Evolutionary conservation across 441 rosid species (phyloP), one percentile per base, ranked within the genome.

Genomic region (Euphorbia schlechtendalii): DNA sequence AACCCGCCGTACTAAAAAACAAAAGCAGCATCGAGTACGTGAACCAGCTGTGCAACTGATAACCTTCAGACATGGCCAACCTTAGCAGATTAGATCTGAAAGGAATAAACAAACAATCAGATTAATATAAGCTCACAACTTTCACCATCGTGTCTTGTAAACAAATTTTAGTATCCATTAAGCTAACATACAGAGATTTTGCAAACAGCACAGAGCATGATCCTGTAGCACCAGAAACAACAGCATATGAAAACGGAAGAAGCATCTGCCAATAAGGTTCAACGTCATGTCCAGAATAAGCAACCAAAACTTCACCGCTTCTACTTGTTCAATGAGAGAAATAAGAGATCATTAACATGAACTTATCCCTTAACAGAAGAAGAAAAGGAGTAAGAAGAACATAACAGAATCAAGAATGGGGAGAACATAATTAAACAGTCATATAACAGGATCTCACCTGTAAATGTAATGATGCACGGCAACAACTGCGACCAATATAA

Each of bases 191-290:
- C 97, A 93, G 89, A 61, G 99, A 93, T 83, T 93, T 93, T 67
- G 99, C 99, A 65, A 90, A 93, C 77, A 93, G 78, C 68, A 93
- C 99, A 14, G 99, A 93, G 82, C 86, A 90, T 57, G 99, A 90
- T 69, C 99, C 99, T 68, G 90, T 76, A 48, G 99, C 99, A 45
- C 99, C 99, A 1, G 99, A 93, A 67, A 93, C 99, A 67, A 88
- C 77, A 58, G 99, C 99, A 76, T 88, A 93, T 5, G 99, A 90
- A 77, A 93, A 90, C 52, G 99, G 99, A 77, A 90, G 89, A 68
- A 93, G 73, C 86, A 81, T 82, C 27, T 80, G 85, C 97, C 99
- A 93, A 73, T 86, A 86, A 3, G 87, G 84, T 76, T 77, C 78
- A 68, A 84, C 81, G 55, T 90, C 97, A 73, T 87, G 87, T 60